These are phyloP conservation scores for Venturia carpophila DNA, from an alignment of 2,329 filamentous ascomycete genomes.

Conservation along the genomic window DNA sequence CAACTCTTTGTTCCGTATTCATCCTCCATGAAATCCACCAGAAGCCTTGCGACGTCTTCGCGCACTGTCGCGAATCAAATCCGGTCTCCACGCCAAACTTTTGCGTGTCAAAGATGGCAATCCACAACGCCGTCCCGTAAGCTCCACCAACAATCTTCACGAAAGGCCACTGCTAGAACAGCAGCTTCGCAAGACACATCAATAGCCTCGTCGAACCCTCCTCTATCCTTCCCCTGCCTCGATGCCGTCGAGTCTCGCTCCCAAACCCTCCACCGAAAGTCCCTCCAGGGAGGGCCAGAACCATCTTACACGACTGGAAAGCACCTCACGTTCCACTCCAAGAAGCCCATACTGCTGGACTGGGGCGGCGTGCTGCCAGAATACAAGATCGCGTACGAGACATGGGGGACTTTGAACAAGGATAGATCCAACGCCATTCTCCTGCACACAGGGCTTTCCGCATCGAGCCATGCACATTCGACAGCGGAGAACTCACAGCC, in stretches of 20 bases:
- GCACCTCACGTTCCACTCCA: conserved; percentile 69
- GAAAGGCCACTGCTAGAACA: background rate
- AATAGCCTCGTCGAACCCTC: conserved; percentile 31
- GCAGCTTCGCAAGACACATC: background rate
- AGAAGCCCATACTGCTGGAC: conserved; percentile 71
- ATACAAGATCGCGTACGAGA: conserved; percentile 87
- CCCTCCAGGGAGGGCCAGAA: conserved; percentile 64
- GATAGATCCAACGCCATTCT: conserved; percentile 84
- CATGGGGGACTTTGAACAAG: conserved; percentile 75
- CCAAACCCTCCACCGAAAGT: conserved; percentile 61
- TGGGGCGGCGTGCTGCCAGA: conserved; percentile 90
- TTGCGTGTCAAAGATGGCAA: background rate
- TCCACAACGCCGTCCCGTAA: background rate
- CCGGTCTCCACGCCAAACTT: background rate
- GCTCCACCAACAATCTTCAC: conserved; percentile 13
- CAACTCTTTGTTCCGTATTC: background rate
- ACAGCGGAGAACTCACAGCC: conserved; percentile 79
- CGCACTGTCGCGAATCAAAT: background rate
- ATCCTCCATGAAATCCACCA: conserved; percentile 3
- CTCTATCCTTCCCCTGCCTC: conserved; percentile 35
- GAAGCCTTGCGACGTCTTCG: background rate
- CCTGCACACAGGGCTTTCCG: conserved; percentile 86
- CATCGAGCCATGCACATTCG: conserved; percentile 94
- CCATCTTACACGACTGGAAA: conserved; percentile 87
- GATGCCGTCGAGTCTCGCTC: conserved; percentile 42